These are phyloP conservation scores for Leptographium lundbergii DNA, from an alignment of 2,329 filamentous ascomycete species.

Conservation along the genomic window DNA sequence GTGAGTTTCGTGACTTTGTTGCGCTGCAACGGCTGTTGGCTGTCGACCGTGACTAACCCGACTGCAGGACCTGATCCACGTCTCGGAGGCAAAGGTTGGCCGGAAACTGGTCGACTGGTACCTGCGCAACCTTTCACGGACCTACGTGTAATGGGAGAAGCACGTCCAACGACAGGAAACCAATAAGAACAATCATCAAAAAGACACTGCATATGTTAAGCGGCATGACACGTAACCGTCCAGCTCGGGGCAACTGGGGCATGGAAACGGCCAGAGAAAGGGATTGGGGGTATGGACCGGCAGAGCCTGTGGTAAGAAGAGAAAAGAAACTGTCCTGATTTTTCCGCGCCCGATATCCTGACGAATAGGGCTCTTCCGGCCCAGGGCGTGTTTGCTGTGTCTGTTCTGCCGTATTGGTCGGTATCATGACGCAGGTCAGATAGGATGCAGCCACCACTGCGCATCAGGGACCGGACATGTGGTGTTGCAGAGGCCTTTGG, in stretches of 20 bases:
- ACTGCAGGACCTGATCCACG: conserved; percentile 81
- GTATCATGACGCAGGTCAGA: neutral
- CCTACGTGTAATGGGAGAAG: conserved; percentile 51
- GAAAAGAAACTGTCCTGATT: neutral
- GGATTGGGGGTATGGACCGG: neutral
- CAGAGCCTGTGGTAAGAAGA: neutral
- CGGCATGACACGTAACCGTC: neutral
- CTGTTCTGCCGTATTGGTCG: neutral
- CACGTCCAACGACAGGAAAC: neutral
- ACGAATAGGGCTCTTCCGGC: too few species aligned
- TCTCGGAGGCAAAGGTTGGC: conserved; percentile 97
- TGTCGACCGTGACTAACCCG: neutral
- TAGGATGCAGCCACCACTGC: neutral
- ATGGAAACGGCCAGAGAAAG: neutral
- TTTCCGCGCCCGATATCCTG: neutral
- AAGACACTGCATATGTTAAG: neutral
- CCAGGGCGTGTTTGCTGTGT: neutral
- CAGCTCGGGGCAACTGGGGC: neutral
- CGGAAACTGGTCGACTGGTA: conserved; percentile 98
- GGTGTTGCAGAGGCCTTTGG: neutral
- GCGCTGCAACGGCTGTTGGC: neutral
- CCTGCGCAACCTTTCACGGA: conserved; percentile 87
- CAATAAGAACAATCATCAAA: neutral
- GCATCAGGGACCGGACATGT: too few species aligned
- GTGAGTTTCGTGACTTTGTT: conserved; percentile 39